Evolutionary conservation across 2,329 filamentous ascomycete genomes (phyloP), one percentile per base, ranked within the genome.

Genomic region (Knufia fluminis): DNA sequence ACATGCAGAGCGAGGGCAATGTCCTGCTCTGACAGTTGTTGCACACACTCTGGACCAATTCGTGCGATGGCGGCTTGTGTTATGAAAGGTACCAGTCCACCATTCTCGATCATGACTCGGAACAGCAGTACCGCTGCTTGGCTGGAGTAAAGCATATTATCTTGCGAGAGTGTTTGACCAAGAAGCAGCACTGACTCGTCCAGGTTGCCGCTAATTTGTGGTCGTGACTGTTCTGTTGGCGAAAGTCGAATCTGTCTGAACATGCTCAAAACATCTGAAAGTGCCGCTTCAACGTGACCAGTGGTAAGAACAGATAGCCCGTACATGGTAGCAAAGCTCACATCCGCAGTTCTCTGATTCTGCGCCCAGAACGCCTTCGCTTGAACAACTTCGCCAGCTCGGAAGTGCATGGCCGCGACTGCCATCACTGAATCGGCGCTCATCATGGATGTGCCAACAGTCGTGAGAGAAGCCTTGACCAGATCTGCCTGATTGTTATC

Each of bases 241-340:
- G 77, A 72, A 50, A 79, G 77, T 52, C 86, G 83, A 58, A 96
- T 88, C 53, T 85, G 82, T 62, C 83, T 74, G 66, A 96, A 94
- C 86, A 95, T 94, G 61, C 82, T 74, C 59, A 92, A 86, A 8
- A 86, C 83, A 63, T 92, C 81, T 10, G 76, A 72, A 51, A 97
- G 69, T 44, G 85, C 92, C 62, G 91, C 86, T n/a, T 83, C 80
- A 43, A 90, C 78, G 61, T 89, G 83, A 36, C 89, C 88, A 54
- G 86, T 87, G 48, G 86, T 85, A 62, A 97, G 85, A 66, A 97
- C 74, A 42, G 89, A 87, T 50, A 94, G 80, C 12, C 86, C 81
- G 61, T 91, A 95, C 88, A 96, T 95, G 50, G 86, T 80, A 10
- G 88, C 85, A 66, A 94, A 83, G 24, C 45, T 48, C 12, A 48